Evolutionary conservation across 1,284 basidiomycete species (phyloP).

Genomic region (Mycena citricolor): DNA sequence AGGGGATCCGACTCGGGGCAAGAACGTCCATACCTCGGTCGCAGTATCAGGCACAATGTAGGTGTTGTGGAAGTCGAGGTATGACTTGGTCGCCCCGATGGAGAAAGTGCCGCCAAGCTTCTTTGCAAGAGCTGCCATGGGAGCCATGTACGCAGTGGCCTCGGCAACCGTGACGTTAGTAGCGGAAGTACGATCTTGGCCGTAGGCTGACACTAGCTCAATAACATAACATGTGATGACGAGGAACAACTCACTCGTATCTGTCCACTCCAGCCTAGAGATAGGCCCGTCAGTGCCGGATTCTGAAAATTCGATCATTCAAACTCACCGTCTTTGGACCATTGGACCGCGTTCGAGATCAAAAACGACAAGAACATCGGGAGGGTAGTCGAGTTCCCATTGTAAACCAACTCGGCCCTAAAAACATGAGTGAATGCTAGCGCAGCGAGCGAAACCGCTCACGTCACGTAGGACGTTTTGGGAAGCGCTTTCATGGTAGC

Average conservation of each 20-base stretch:
- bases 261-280: too few species aligned
- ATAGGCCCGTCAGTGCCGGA: too few species aligned
- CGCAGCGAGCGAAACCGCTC: too few species aligned
- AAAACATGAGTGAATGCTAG: too few species aligned
- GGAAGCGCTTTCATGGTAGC: slow-evolving; percentile 19
- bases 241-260: too few species aligned
- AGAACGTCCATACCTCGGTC: too few species aligned
- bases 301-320: background rate
- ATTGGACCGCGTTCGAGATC: background rate
- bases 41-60: background rate
- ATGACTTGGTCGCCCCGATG: background rate
- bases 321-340: background rate
- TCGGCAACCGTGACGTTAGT: background rate
- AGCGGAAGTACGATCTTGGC: too few species aligned
- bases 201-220: too few species aligned
- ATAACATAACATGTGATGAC: too few species aligned
- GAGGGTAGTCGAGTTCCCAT: background rate
- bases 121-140: background rate
- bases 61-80: too few species aligned
- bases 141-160: background rate
- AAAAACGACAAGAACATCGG: background rate
- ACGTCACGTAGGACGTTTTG: too few species aligned
- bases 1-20: slow-evolving; percentile 2
- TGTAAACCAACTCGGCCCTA: background rate
- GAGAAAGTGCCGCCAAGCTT: background rate